These are phyloP conservation scores for Pythium coloratum DNA, from an alignment of 352 stramenopile genomes.

Conservation along the genomic window DNA sequence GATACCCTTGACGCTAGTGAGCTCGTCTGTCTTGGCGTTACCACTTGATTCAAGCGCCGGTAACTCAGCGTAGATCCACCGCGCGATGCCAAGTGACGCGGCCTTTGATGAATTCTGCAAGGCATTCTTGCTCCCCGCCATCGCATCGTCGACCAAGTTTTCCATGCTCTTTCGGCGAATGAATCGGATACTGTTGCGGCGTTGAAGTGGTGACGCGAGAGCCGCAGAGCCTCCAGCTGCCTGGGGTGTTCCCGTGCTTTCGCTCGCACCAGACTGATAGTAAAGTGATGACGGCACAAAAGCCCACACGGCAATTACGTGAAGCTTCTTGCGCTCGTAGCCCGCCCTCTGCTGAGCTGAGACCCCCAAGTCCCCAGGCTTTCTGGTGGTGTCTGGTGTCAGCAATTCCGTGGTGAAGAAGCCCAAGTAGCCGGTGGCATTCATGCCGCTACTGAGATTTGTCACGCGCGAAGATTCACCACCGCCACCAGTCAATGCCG, in stretches of 20 bases:
- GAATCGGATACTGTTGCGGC: slow-evolving; percentile 25
- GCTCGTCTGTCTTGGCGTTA: slow-evolving; percentile 18
- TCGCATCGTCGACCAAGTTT: slow-evolving; percentile 10
- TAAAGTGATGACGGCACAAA: slow-evolving; percentile 32
- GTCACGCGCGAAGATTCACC: slow-evolving; percentile 1
- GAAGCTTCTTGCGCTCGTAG: slow-evolving; percentile 21
- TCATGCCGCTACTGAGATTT: slow-evolving; percentile 23
- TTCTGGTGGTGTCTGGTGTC: not conserved
- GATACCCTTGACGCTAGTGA: slow-evolving; percentile 1
- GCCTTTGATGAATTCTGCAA: not conserved
- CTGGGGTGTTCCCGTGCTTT: not conserved
- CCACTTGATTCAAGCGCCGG: slow-evolving; percentile 27
- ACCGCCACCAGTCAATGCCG: not conserved
- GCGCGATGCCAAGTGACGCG: slow-evolving; percentile 11
- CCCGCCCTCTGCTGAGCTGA: slow-evolving; percentile 17
- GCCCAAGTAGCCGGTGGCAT: slow-evolving; percentile 8
- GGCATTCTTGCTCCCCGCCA: no score
- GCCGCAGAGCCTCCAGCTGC: not conserved
- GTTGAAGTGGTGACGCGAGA: slow-evolving; percentile 3
- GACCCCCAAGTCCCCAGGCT: not conserved
- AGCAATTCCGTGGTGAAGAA: slow-evolving; percentile 21
- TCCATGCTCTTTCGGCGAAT: slow-evolving; percentile 25
- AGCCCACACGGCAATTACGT: slow-evolving; percentile 25
- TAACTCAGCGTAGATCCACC: slow-evolving; percentile 60
- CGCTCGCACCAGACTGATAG: slow-evolving; percentile 19